Evolutionary conservation across 2,329 filamentous ascomycete species (phyloP).

Genomic region (Parastagonospora avenae): DNA sequence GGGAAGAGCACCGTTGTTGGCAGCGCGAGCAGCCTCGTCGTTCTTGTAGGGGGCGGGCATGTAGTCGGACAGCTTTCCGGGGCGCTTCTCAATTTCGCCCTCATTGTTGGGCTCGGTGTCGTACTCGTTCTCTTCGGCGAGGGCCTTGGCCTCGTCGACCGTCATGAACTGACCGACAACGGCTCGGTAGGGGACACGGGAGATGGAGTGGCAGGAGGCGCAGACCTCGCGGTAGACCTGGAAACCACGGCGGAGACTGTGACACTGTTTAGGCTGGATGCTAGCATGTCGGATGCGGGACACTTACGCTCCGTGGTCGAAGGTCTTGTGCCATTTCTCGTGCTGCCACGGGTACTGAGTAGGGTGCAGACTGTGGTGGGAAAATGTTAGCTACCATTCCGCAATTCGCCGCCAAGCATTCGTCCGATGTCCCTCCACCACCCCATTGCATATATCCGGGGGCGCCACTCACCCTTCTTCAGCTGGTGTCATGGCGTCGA

Average conservation of each 20-base stretch:
- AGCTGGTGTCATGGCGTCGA: constrained; percentile 86
- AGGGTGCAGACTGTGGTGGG: constrained; percentile 75
- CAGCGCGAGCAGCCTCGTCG: constrained; percentile 95
- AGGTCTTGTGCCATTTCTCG: constrained; percentile 88
- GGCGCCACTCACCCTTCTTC: constrained; percentile 89
- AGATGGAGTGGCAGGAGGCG: constrained; percentile 95
- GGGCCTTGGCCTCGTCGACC: constrained; percentile 94
- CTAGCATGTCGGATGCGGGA: constrained; percentile 2
- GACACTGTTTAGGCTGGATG: constrained; percentile 3
- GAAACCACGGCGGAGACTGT: constrained; percentile 95
- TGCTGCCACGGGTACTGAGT: constrained; percentile 97
- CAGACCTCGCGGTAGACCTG: constrained; percentile 99
- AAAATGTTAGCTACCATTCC: constrained; percentile 22
- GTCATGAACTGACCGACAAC: constrained; percentile 92
- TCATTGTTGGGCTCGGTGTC: constrained; percentile 97
- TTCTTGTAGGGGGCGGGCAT: constrained; percentile 96
- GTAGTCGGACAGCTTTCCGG: constrained; percentile 98
- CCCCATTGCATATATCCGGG: constrained; percentile 8
- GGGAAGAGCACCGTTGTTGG: constrained; percentile 97
- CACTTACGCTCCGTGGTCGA: constrained; percentile 93
- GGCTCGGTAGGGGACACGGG: constrained; percentile 88
- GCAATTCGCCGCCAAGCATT: neutral
- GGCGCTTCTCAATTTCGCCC: constrained; percentile 97
- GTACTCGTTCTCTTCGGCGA: constrained; percentile 99
- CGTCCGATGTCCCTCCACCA: constrained; percentile 28